Conservation (phyloP, 306 rosid genomes). For the Clitoria ternatea region DNA sequence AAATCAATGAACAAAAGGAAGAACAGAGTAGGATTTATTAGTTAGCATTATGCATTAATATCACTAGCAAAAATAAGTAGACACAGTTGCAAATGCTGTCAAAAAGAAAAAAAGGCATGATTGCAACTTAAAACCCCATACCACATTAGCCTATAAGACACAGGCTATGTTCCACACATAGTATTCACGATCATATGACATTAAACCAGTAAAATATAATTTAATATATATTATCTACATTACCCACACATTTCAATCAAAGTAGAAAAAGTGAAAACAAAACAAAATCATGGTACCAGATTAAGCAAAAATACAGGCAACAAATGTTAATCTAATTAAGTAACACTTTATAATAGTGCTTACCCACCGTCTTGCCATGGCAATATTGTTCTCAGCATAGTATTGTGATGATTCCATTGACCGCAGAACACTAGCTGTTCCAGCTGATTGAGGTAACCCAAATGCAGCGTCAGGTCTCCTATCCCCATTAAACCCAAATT, state of each 20-base stretch:
- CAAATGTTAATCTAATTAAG: slow-evolving; percentile 22
- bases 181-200: not conserved
- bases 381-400: slow-evolving; percentile 65
- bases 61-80: slow-evolving; percentile 1
- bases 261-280: not conserved
- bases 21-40: too few relatives aligned
- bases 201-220: not conserved
- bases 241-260: slow-evolving; percentile 20
- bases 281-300: not conserved
- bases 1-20: not conserved
- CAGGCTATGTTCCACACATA: not conserved
- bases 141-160: not conserved
- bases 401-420: slow-evolving; percentile 92
- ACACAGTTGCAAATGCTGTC: not conserved
- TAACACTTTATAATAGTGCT: slow-evolving; percentile 56
- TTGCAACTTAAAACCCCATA: slow-evolving; percentile 4
- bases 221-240: slow-evolving; percentile 3
- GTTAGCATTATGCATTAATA: slow-evolving; percentile 9
- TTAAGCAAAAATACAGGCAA: slow-evolving; percentile 2
- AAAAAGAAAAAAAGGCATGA: not conserved
- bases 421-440: slow-evolving; percentile 57
- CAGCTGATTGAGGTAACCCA: slow-evolving; percentile 46
- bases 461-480: slow-evolving; percentile 65
- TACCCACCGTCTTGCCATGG: slow-evolving; percentile 98
- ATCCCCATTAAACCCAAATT: slow-evolving; percentile 46